Evolutionary conservation across 768 basidiomycete species (phyloP).

Genomic region (Artomyces pyxidatus): DNA sequence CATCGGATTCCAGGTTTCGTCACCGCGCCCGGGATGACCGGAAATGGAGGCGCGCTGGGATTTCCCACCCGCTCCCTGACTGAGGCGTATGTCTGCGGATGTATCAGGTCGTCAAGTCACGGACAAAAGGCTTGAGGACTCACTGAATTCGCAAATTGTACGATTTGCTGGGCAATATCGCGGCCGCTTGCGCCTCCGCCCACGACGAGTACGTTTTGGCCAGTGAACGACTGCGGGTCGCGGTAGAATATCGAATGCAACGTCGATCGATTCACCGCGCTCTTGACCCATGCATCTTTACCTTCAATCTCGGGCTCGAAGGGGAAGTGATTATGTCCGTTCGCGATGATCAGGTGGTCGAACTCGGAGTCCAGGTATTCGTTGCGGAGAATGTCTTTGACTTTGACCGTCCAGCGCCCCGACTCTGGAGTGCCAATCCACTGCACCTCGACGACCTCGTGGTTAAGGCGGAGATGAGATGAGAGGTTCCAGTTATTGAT

Average conservation of each 20-base stretch:
- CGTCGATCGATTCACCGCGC: conserved; percentile 28
- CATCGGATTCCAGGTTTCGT: conserved; percentile 38
- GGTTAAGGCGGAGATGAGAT: conserved; percentile 33
- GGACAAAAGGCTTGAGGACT: conserved; percentile 20
- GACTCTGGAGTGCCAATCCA: conserved; percentile 34
- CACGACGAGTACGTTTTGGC: conserved; percentile 40
- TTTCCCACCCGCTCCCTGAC: conserved; percentile 17
- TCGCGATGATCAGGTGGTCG: conserved; percentile 49
- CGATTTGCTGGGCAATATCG: conserved; percentile 39
- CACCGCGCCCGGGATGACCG: conserved; percentile 3
- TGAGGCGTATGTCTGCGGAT: conserved; percentile 34
- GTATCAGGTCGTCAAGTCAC: conserved; percentile 29
- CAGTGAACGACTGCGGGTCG: conserved; percentile 33
- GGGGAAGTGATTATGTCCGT: conserved; percentile 50
- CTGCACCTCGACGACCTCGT: conserved; percentile 31
- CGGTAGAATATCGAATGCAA: conserved; percentile 50
- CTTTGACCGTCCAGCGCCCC: conserved; percentile 39
- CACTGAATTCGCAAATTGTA: conserved; percentile 34
- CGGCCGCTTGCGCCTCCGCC: conserved; percentile 39
- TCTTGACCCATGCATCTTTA: conserved; percentile 39
- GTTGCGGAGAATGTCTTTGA: conserved; percentile 19
- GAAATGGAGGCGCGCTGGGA: conserved; percentile 7
- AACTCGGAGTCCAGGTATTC: conserved; percentile 23
- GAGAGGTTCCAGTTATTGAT: conserved; percentile 31
- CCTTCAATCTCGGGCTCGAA: conserved; percentile 37